Evolutionary conservation across 805 yeast species (phyloP), one percentile per base, ranked within the genome.

Genomic region (Starmera quercuum): DNA sequence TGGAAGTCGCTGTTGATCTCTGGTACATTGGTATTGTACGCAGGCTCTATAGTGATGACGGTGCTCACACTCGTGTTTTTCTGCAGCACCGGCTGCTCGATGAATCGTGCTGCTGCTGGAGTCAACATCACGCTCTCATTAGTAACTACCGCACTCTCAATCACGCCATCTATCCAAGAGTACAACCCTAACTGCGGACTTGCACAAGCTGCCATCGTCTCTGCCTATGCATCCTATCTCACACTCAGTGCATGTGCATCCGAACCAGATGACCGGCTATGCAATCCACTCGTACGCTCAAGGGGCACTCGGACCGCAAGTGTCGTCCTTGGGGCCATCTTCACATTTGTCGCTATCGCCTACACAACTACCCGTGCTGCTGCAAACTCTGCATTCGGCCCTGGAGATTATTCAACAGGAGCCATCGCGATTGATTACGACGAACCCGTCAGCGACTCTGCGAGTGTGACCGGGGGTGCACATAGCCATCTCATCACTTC

Each of bases 341-440:
- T 94, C 64, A 92, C 99, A 0, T 86, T 92, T 51, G 68, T 85
- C 33, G 97, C 99, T 0, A 83, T 92, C 42, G 97, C 97, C 0
- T 94, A 92, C 55, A 92, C 98, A 2, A 92, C 98, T 0, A 87
- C 96, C 1, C 73, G 97, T 43, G 98, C 97, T 1, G 98, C 97
- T 5, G 87, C 90, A 3, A 78, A 78, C 38, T 75, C 83, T 11
- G 76, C 80, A 1, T 73, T 76, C 64, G 59, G 71, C 56, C 70
- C 73, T 36, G 39, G 61, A 10, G 59, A 52, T 27, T 48, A 54
- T 18, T 11, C n/a, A 19, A 57, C 53, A 37, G 58, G 67, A 18
- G 45, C 60, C 7, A 61, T 64, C 17, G 51, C 60, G 34, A 44
- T 61, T 33, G 39, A 51, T 33, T 47, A 48, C 26, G 53, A 53